Conservation (phyloP, 331 rosid species). For the Ulmus americana region DNA sequence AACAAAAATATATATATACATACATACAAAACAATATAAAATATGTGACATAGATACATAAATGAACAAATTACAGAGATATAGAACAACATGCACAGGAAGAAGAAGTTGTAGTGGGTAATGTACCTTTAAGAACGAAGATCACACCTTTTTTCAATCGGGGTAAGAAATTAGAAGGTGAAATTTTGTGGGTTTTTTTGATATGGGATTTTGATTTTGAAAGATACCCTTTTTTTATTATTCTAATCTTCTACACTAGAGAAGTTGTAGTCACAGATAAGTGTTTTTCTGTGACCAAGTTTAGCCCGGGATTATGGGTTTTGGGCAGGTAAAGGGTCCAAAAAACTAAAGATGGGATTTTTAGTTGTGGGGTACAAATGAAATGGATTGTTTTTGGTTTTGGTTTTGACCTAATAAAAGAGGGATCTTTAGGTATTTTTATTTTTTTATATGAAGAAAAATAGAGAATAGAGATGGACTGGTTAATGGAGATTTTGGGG, state of each 20-base stretch:
- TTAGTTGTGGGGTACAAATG: background rate
- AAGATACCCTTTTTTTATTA: background rate
- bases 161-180: slow-evolving; percentile 5
- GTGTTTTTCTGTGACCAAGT: slow-evolving; percentile 31
- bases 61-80: slow-evolving; percentile 35
- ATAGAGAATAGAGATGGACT: background rate
- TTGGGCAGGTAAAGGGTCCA: slow-evolving; percentile 50
- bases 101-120: slow-evolving; percentile 6
- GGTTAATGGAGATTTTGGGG: background rate
- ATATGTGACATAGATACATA: slow-evolving; percentile 55
- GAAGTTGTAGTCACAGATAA: slow-evolving; percentile 19
- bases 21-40: background rate
- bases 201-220: background rate
- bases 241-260: slow-evolving; percentile 25
- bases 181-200: slow-evolving; percentile 14
- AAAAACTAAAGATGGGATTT: slow-evolving; percentile 18
- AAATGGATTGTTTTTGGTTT: slow-evolving; percentile 3
- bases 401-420: slow-evolving; percentile 7
- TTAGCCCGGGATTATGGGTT: slow-evolving; percentile 12
- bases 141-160: slow-evolving; percentile 17
- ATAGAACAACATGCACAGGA: background rate
- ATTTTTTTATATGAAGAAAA: background rate
- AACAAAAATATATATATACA: background rate
- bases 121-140: slow-evolving; percentile 46
- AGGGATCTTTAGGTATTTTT: background rate